Evolutionary conservation across 768 basidiomycete genomes (phyloP), one percentile per base, ranked within the genome.

Genomic region (Termitomyces sp.): DNA sequence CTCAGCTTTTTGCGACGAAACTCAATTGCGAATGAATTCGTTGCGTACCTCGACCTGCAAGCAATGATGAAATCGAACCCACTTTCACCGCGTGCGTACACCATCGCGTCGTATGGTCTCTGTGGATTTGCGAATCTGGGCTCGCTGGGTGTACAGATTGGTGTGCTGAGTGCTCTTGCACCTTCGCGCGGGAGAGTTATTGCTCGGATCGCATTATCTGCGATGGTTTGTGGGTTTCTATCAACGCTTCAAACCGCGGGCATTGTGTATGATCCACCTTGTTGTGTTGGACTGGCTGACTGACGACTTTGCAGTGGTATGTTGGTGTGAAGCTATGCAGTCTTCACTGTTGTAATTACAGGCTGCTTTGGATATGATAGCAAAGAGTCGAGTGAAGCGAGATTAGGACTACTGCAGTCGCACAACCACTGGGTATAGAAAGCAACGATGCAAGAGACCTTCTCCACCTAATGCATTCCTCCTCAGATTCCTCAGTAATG

Each of bases 91-190:
- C 91, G 89, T 58, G 90, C 86, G 23, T 93, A 79, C 73, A 89
- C 87, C 55, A 94, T 95, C 64, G 85, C 89, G 14, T 86, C 88
- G 36, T 96, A 95, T 70, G 87, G 89, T 16, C 85, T 95, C 16
- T 95, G 93, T 71, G 95, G 95, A 10, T 96, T 96, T 68, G 91
- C 91, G 60, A 95, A 95, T 70, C 77, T 93, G 48, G 85, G 88
- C 57, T 91, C 91, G 7, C 77, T 94, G 28, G 94, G 93, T 67
- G 93, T 95, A 64, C 91, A 94, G 71, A 76, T 79, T 26, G 78
- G 78, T 63, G 78, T 79, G n/a, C 72, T 79, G 33, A 68, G 77
- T 55, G 77, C 78, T 38, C 69, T 79, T 62, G 78, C 74, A 12
- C 78, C 78, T 20, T 76, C 86, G 26, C 82, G 86, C 61, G 78